These are phyloP conservation scores for Debaryomycetaceae sp. DNA, from an alignment of 1,139 yeast species.

Conservation along the genomic window DNA sequence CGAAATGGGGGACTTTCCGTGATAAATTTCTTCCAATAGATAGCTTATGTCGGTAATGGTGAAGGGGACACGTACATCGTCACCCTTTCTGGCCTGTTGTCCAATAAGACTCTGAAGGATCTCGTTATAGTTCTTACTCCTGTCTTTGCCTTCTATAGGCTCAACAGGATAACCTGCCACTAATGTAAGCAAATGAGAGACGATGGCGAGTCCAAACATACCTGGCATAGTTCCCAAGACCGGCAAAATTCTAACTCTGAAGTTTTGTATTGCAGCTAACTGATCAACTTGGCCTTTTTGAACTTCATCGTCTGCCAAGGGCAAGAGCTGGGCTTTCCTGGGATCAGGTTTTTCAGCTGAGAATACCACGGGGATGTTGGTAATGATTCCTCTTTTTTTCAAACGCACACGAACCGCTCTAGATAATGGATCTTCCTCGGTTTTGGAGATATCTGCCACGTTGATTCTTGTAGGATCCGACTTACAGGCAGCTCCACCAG, in stretches of 20 bases:
- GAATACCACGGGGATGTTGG: constrained; percentile 83
- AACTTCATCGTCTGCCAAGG: constrained; percentile 75
- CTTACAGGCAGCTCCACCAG: constrained; percentile 94
- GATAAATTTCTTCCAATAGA: constrained; percentile 85
- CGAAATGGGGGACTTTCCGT: constrained; percentile 90
- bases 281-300: constrained; percentile 83
- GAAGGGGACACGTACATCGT: constrained; percentile 70
- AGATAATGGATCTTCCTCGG: constrained; percentile 94
- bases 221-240: constrained; percentile 97
- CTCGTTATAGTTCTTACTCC: constrained; percentile 79
- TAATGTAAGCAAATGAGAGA: constrained; percentile 74
- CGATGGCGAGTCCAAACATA: constrained; percentile 86
- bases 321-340: constrained; percentile 80
- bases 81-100: constrained; percentile 76
- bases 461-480: constrained; percentile 47
- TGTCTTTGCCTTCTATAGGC: constrained; percentile 86
- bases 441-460: constrained; percentile 41
- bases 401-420: constrained; percentile 80
- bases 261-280: constrained; percentile 80
- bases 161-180: constrained; percentile 87
- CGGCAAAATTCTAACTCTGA: constrained; percentile 89
- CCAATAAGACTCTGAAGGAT: constrained; percentile 81
- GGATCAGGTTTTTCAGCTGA: constrained; percentile 97
- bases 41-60: constrained; percentile 73
- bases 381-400: constrained; percentile 69